phyloP scores from a whole-genome alignment of 2,329 filamentous ascomycete genomes.

The Neurospora sp. region DNA sequence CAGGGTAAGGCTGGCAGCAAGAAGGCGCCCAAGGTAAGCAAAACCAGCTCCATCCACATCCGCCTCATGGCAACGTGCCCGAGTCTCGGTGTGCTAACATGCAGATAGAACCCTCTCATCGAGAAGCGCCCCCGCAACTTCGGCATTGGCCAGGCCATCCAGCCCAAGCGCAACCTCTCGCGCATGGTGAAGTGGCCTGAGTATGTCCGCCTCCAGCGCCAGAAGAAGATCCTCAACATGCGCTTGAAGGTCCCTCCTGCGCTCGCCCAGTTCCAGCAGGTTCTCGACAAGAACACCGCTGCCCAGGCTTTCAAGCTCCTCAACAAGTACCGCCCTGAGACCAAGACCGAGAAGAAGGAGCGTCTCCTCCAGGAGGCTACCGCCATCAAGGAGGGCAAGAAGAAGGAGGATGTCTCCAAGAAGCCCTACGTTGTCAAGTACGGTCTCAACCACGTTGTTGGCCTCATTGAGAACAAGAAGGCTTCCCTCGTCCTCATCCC shows the following conservation, averaged over 20 bases:
- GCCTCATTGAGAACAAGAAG: constrained; percentile 99
- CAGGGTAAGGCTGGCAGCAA: constrained; percentile 84
- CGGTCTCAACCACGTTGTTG: constrained; percentile 98
- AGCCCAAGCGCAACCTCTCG: constrained; percentile 88
- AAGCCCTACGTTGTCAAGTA: constrained; percentile 99
- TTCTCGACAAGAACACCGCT: constrained; percentile 93
- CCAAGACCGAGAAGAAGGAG: constrained; percentile 99
- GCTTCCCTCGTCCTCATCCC: constrained; percentile 94
- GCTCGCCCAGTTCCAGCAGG: constrained; percentile 95
- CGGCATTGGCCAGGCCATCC: constrained; percentile 98
- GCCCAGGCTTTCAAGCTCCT: constrained; percentile 98
- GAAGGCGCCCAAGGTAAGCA: constrained; percentile 92
- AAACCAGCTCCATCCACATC: not conserved
- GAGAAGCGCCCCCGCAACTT: constrained; percentile 98
- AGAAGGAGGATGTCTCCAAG: constrained; percentile 99
- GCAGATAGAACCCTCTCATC: constrained; percentile 87
- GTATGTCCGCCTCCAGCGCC: constrained; percentile 96
- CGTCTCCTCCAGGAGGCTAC: constrained; percentile 96
- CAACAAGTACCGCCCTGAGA: constrained; percentile 99
- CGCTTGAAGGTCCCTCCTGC: constrained; percentile 97
- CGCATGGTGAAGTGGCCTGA: constrained; percentile 99
- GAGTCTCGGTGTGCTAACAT: constrained; percentile 13
- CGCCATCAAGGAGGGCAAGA: constrained; percentile 97
- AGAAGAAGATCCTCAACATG: constrained; percentile 91
- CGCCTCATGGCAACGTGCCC: not conserved